Evolutionary conservation across 2,329 filamentous ascomycete species (phyloP).

Genomic region (Calonectria leucothoes): DNA sequence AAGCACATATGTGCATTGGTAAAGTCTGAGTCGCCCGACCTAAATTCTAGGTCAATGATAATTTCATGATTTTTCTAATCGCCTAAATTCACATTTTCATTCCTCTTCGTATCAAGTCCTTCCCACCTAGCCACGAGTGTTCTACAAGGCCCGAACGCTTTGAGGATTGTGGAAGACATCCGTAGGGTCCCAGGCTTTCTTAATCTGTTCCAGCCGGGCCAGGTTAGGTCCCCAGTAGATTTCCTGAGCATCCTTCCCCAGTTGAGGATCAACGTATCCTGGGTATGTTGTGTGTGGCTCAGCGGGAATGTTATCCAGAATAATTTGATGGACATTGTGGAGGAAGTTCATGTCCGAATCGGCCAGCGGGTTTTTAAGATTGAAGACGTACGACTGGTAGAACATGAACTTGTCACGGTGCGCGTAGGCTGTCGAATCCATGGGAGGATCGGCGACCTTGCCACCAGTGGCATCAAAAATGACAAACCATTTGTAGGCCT

Average conservation of each 20-base stretch:
- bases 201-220: not conserved
- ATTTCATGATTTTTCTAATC: too few relatives aligned
- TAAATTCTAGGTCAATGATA: too few relatives aligned
- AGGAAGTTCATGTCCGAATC: not conserved
- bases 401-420: constrained; percentile 69
- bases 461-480: constrained; percentile 62
- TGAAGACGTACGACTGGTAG: constrained; percentile 61
- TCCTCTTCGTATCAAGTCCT: too few relatives aligned
- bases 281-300: not conserved
- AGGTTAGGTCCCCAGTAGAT: constrained; percentile 4
- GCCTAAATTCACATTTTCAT: too few relatives aligned
- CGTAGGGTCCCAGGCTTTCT: not conserved
- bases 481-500: not conserved
- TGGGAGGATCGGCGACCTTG: constrained; percentile 61
- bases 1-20: too few relatives aligned
- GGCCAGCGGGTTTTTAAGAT: not conserved
- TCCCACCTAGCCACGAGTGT: not conserved
- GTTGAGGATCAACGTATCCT: not conserved
- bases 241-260: not conserved
- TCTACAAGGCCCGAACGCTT: not conserved
- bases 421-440: constrained; percentile 63
- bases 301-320: not conserved
- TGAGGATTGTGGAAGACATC: not conserved
- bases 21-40: too few relatives aligned
- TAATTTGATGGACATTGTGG: not conserved